Base-by-base conservation (phyloP, 2,329 filamentous ascomycete species). In the Dothistroma septosporum region DNA sequence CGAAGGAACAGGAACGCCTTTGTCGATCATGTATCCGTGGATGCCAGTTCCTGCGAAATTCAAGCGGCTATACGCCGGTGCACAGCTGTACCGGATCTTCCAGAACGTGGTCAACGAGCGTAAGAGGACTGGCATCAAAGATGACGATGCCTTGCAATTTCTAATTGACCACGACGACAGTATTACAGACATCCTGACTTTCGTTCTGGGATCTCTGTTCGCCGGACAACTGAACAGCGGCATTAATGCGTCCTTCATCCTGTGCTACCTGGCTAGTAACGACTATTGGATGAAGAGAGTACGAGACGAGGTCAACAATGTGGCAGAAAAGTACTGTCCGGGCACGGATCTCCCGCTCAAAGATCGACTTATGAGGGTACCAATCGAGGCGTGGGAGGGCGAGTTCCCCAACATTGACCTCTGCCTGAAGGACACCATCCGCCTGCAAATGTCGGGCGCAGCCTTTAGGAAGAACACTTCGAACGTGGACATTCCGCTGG, bases 201-300 rank as follows among this genome's bases (percentile, higher is more conserved):
- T 85, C 69, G 75, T 83, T 35, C 72, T 85, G n/a, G 78, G 79
- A 12, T 74, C 81, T 0, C 72, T 86, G 2, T 84, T 83, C 67
- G 83, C 83, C 1, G 83, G 83, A n/a, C 74, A 82, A 35, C 64
- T 85, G n/a, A 86, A 85, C 71, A 82, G 75, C 24, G 82, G 82
- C 44, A 78, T 83, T 68, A 85, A 83, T 64, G 79, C 80, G 0
- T 78, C 79, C 1, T 85, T 79, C 77, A 72, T 85, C 62, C 69
- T 85, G 62, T 62, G 78, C 69, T 77, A 82, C 75, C 75, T 87
- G 57, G 70, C 81, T 57, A 60, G 77, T 57, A 68, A 82, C 66
- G 70, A 76, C 16, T 59, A 78, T 57, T 80, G 85, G 85, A 56
- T 71, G 66, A 6, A 73, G 70, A 47, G 76, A 52, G 72, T 79